phyloP scores from a whole-genome alignment of 2,329 filamentous ascomycete species.

The Cephalotrichum gorgonifer region DNA sequence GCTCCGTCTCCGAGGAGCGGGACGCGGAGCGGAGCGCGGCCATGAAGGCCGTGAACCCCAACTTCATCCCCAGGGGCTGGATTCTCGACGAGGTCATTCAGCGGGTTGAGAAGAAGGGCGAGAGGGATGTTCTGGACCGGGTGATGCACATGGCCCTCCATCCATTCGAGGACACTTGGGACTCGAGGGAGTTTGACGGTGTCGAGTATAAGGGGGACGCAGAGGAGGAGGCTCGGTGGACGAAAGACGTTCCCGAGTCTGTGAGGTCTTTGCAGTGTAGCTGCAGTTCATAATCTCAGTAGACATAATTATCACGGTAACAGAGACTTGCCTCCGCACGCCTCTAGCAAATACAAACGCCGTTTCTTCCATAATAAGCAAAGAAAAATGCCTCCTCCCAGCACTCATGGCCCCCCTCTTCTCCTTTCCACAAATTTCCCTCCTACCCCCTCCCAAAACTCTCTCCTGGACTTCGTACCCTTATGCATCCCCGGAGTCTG shows the following conservation, averaged over 20 bases:
- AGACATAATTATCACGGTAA: background rate
- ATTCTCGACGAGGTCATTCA: slow-evolving; percentile 88
- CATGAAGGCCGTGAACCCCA: slow-evolving; percentile 87
- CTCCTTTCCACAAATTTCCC: no score
- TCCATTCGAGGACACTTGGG: slow-evolving; percentile 77
- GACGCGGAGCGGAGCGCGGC: slow-evolving; percentile 55
- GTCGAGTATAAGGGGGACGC: slow-evolving; percentile 45
- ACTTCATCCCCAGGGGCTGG: slow-evolving; percentile 85
- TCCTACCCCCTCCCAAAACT: no score
- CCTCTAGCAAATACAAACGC: no score
- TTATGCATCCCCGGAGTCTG: no score
- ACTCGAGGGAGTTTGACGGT: slow-evolving; percentile 34
- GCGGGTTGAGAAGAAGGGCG: slow-evolving; percentile 73
- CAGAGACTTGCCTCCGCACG: background rate
- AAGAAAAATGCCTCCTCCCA: no score
- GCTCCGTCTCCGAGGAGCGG: slow-evolving; percentile 12
- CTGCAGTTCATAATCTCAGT: slow-evolving; percentile 76
- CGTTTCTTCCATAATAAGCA: no score
- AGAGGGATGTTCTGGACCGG: slow-evolving; percentile 65
- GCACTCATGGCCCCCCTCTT: no score
- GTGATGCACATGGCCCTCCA: slow-evolving; percentile 75
- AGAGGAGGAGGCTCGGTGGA: slow-evolving; percentile 73
- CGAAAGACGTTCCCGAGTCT: slow-evolving; percentile 70
- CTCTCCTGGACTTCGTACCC: no score
- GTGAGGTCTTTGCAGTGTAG: slow-evolving; percentile 85